Evolutionary conservation across 2,329 filamentous ascomycete genomes (phyloP).

Genomic region (Colletotrichum musicola): DNA sequence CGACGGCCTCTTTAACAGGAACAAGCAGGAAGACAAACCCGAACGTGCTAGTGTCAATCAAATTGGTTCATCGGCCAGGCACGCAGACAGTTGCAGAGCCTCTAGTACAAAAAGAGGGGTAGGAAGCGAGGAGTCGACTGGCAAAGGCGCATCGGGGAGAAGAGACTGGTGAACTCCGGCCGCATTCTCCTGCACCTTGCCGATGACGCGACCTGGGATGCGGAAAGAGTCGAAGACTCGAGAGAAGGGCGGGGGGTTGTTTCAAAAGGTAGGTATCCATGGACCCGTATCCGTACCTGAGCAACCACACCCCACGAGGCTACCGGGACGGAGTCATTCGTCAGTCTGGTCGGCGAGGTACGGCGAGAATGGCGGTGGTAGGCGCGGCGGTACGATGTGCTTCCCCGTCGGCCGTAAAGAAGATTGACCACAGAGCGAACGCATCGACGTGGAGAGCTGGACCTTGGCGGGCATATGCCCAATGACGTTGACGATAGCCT

Average conservation of each 20-base stretch:
- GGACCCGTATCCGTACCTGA: not conserved
- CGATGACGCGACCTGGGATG: slow-evolving; percentile 19
- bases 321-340: too few species aligned
- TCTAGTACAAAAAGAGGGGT: slow-evolving; percentile 30
- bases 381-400: slow-evolving; percentile 5
- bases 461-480: not conserved
- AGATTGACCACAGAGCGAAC: not conserved
- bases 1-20: not conserved
- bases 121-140: slow-evolving; percentile 14
- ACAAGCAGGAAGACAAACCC: slow-evolving; percentile 11
- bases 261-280: slow-evolving; percentile 20
- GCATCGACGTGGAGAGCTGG: not conserved
- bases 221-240: not conserved
- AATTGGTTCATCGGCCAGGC: not conserved
- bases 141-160: slow-evolving; percentile 7
- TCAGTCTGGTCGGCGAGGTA: not conserved
- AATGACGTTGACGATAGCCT: slow-evolving; percentile 19
- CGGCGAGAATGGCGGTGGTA: not conserved
- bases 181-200: slow-evolving; percentile 19
- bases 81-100: slow-evolving; percentile 29
- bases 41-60: slow-evolving; percentile 1
- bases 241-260: slow-evolving; percentile 2
- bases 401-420: slow-evolving; percentile 17
- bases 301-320: too few species aligned
- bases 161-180: not conserved